phyloP scores from a whole-genome alignment of 192 early-diverging fungal genomes.

The Gamsiella multidivaricata region DNA sequence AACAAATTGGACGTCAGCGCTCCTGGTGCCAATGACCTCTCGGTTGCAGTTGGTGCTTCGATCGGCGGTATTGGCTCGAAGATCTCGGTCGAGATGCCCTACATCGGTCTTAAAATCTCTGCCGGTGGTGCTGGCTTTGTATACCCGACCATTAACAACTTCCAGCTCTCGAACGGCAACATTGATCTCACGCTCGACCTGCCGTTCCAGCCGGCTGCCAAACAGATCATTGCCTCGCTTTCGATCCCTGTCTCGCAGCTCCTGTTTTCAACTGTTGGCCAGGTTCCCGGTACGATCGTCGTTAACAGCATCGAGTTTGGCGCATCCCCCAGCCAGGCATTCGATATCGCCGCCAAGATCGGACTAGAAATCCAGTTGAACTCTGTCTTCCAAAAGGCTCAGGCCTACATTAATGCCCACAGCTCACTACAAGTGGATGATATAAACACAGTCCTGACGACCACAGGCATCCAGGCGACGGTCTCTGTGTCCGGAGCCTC shows the following conservation, averaged over 20 bases:
- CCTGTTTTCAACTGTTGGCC: slow-evolving; percentile 24
- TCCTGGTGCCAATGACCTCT: slow-evolving; percentile 33
- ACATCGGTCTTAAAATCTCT: slow-evolving; percentile 22
- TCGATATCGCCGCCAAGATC: slow-evolving; percentile 36
- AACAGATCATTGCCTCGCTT: slow-evolving; percentile 18
- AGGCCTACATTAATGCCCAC: slow-evolving; percentile 40
- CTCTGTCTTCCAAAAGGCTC: slow-evolving; percentile 37
- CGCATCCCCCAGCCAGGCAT: slow-evolving; percentile 35
- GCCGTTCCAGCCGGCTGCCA: slow-evolving; percentile 37
- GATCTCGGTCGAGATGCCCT: slow-evolving; percentile 46
- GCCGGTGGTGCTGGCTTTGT: slow-evolving; percentile 26
- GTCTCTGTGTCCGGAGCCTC: slow-evolving; percentile 23
- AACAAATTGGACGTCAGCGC: slow-evolving; percentile 37
- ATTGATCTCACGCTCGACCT: slow-evolving; percentile 24
- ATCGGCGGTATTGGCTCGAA: slow-evolving; percentile 47
- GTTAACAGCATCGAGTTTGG: slow-evolving; percentile 36
- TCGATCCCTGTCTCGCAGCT: slow-evolving; percentile 30
- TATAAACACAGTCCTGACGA: slow-evolving; percentile 43
- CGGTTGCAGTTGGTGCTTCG: slow-evolving; percentile 31
- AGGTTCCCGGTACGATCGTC: slow-evolving; percentile 26
- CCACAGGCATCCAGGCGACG: slow-evolving; percentile 37
- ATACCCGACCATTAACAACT: slow-evolving; percentile 37
- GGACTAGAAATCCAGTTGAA: slow-evolving; percentile 28
- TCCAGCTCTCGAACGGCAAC: slow-evolving; percentile 43
- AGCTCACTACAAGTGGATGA: slow-evolving; percentile 37